Percentiles rank a stretch among this genome's conserved stretches.
Evolutionary conservation across 2,329 filamentous ascomycete genomes (phyloP).

Genomic region (Nemania sp.): DNA sequence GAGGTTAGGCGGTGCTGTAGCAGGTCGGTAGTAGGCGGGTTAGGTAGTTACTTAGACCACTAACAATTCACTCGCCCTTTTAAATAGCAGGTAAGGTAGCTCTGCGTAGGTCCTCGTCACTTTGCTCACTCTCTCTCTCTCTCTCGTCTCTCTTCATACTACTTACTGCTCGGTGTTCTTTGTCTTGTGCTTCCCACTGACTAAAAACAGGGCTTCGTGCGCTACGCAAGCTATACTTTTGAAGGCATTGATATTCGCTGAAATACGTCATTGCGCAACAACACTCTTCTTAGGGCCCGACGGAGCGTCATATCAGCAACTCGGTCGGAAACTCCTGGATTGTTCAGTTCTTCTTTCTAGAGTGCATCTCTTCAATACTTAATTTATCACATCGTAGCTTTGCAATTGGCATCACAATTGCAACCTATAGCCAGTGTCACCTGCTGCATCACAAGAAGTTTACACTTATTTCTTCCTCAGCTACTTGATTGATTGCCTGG

Average conservation of each 20-base stretch:
- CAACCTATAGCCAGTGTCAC: not conserved
- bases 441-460: not conserved
- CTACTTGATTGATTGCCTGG: not conserved
- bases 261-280: constrained; percentile 36
- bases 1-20: constrained; percentile 2
- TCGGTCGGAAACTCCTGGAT: not conserved
- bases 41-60: not conserved
- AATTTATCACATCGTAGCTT: not conserved
- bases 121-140: not conserved
- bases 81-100: not conserved
- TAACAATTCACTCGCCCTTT: not conserved
- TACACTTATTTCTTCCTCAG: not conserved
- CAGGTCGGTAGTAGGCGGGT: not conserved
- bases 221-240: constrained; percentile 25
- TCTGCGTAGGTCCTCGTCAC: not conserved
- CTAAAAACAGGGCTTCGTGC: not conserved
- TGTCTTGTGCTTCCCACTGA: not conserved
- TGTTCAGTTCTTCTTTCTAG: not conserved
- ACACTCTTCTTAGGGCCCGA: constrained; percentile 4
- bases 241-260: constrained; percentile 37
- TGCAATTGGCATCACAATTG: not conserved
- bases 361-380: not conserved
- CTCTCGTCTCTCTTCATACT: not conserved
- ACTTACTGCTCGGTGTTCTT: not conserved
- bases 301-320: constrained; percentile 10